Percentiles rank a stretch among this genome's conserved stretches.
Evolutionary conservation across 768 basidiomycete species (phyloP).

Genomic region (Russula griseocarnosa): DNA sequence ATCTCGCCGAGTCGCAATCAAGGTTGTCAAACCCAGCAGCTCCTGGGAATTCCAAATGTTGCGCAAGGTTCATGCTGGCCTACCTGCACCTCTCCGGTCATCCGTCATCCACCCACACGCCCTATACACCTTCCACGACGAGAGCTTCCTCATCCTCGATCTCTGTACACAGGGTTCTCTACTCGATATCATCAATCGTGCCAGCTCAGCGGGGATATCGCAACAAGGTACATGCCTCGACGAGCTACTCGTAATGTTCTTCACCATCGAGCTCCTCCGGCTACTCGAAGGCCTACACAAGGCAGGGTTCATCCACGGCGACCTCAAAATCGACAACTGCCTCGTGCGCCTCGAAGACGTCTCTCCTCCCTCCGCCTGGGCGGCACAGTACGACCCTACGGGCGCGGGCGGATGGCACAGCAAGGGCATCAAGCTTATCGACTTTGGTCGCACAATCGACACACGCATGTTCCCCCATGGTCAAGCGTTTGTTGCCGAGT

Average conservation of each 20-base stretch:
- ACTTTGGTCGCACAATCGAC: slow-evolving; percentile 96
- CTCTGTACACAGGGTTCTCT: slow-evolving; percentile 89
- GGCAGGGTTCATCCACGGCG: slow-evolving; percentile 90
- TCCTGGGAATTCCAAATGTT: slow-evolving; percentile 92
- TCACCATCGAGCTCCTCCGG: slow-evolving; percentile 84
- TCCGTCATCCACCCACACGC: slow-evolving; percentile 77
- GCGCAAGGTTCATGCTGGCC: slow-evolving; percentile 63
- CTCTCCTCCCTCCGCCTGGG: slow-evolving; percentile 66
- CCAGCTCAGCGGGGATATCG: slow-evolving; percentile 66
- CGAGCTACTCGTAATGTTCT: slow-evolving; percentile 93
- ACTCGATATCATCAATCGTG: slow-evolving; percentile 86
- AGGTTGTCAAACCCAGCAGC: slow-evolving; percentile 84
- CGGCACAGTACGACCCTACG: slow-evolving; percentile 65
- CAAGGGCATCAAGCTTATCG: slow-evolving; percentile 91
- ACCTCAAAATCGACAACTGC: slow-evolving; percentile 99
- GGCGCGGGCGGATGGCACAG: slow-evolving; percentile 81
- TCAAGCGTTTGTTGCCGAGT: slow-evolving; percentile 82
- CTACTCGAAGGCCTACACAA: slow-evolving; percentile 77
- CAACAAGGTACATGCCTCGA: slow-evolving; percentile 82
- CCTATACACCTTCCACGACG: slow-evolving; percentile 81
- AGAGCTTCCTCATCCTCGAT: slow-evolving; percentile 86
- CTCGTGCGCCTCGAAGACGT: slow-evolving; percentile 87
- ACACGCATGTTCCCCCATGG: slow-evolving; percentile 70
- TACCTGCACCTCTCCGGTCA: slow-evolving; percentile 54
- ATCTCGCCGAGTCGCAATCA: slow-evolving; percentile 74